Base-by-base conservation (phyloP, 805 yeast genomes). In the Metschnikowia bowlesiae region DNA sequence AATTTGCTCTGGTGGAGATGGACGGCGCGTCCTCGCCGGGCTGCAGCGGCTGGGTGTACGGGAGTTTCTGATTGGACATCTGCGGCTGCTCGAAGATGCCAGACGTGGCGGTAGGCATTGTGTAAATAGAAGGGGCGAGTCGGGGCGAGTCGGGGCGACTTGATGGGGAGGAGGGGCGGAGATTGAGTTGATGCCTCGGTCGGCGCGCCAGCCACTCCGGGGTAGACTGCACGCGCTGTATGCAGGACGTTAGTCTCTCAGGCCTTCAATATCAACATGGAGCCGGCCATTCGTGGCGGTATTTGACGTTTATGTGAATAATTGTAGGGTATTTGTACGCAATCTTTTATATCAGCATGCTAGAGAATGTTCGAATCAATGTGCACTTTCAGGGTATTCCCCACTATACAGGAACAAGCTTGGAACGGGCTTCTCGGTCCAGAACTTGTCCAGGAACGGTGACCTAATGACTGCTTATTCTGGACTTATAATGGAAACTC, bases 1-100 rank as follows among this genome's bases (percentile, higher is more conserved):
- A 64, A 33, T 62, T 61, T 4, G 71, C 69, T 11, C 63, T 53
- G 22, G 69, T 61, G 6, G 68, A 56, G 5, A 64, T 46, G 9
- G 68, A 58, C 53, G 45, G 46, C 8, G 14, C 16, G 14, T 34
- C 36, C 13, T 14, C 8, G 13, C 16, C 8, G 36, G 36, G 11
- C 16, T 4, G 36, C 16, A 22, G 16, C 14, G 36, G 36, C 36
- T 34, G 36, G 22, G 22, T 22, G 22, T 22, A 4, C 22, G 22
- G 22, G 1, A 22, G 22, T 5, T 22, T 22, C 22, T 22, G 22
- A 22, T 22, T 22, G 22, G 22, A 22, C 22, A 22, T 22, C 22
- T 22, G 22, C 31, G 41, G 18, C 13, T 11, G 31, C 6, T 26
- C 34, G n/a, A 43, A 30, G 16, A 45, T 4, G 14, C 10, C 16